Percentiles rank a stretch among this genome's conserved stretches.
Conservation (phyloP, 805 yeast species). For the Tetrapisispora nanseiensis region DNA sequence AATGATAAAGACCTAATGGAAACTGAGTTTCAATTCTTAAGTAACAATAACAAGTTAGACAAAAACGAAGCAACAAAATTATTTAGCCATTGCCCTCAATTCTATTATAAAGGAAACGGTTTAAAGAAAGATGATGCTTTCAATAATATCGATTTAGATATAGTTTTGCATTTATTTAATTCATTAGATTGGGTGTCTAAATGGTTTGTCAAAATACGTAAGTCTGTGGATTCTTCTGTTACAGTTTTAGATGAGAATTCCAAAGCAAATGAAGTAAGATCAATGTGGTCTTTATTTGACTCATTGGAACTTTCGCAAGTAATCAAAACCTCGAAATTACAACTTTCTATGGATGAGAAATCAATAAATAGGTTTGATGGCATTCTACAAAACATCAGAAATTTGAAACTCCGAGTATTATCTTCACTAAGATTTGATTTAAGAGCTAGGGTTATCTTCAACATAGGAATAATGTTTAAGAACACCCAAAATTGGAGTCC, state of each 20-base stretch:
- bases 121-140: slow-evolving; percentile 43
- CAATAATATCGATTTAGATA: slow-evolving; percentile 42
- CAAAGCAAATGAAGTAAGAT: slow-evolving; percentile 28
- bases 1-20: slow-evolving; percentile 25
- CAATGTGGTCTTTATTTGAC: slow-evolving; percentile 34
- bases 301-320: slow-evolving; percentile 16
- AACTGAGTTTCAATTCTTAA: slow-evolving; percentile 28
- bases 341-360: slow-evolving; percentile 16
- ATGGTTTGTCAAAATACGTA: slow-evolving; percentile 51
- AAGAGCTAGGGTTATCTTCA: slow-evolving; percentile 22
- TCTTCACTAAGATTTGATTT: slow-evolving; percentile 24
- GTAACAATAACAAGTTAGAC: slow-evolving; percentile 11
- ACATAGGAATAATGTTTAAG: slow-evolving; percentile 21
- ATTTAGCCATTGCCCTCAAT: slow-evolving; percentile 21
- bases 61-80: slow-evolving; percentile 25
- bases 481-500: slow-evolving; percentile 22
- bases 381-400: slow-evolving; percentile 11
- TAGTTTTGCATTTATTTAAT: slow-evolving; percentile 42
- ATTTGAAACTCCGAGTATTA: slow-evolving; percentile 13
- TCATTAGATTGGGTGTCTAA: slow-evolving; percentile 46
- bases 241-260: slow-evolving; percentile 1
- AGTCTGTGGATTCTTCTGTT: slow-evolving; percentile 23
- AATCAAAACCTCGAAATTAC: slow-evolving; percentile 12
- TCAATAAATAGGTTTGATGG: slow-evolving; percentile 13
- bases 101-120: slow-evolving; percentile 20